Base-by-base conservation (phyloP, 139 green algal species). In the Tetradesmus obliquus region DNA sequence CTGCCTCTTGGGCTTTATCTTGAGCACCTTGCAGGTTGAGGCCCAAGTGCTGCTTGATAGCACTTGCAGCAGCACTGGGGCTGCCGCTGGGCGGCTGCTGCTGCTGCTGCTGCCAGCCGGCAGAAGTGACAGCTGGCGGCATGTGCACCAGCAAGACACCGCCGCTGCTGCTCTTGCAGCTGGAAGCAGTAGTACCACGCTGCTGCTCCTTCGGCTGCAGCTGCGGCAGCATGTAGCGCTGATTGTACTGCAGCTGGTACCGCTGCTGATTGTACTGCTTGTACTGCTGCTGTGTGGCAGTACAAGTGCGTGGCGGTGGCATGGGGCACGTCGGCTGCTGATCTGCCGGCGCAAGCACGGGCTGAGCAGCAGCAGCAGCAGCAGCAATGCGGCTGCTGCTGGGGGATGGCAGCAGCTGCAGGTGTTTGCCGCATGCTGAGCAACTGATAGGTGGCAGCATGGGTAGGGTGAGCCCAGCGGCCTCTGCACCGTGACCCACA, bases 391-490 rank as follows among this genome's bases (percentile, higher is more conserved):
- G 55, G 12, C 7, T 45, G 82, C 60, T 88, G 84, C 57, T 88
- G 22, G 22, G 12, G 1, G 58, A 22, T 13, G 24, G 57, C 85
- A 89, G n/a, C 45, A 82, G 62, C 32, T 89, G 85, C 85, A 89
- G 62, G 5, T 81, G 7, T 66, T 5, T 54, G 45, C 32, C 45
- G 20, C 85, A 89, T 45, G 62, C 22, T 3, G 3, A 53, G 7
- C 85, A 89, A 19, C 45, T 51, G 54, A 89, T 19, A 32, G 62
- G 85, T n/a, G 66, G 85, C 62, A 89, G 32, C 85, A 89, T 89
- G 51, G 85, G 85, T 45, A 89, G 66, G 1, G 85, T 89, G 13
- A 82, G 85, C 4, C 85, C 85, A 15, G 66, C 85, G 5, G 54
- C 12, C 71, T n/a, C 84, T 81, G 84, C 24, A 22, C 58, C 10